Evolutionary conservation across 1,139 yeast species (phyloP).

Genomic region (Pichia sorboxylosa): DNA sequence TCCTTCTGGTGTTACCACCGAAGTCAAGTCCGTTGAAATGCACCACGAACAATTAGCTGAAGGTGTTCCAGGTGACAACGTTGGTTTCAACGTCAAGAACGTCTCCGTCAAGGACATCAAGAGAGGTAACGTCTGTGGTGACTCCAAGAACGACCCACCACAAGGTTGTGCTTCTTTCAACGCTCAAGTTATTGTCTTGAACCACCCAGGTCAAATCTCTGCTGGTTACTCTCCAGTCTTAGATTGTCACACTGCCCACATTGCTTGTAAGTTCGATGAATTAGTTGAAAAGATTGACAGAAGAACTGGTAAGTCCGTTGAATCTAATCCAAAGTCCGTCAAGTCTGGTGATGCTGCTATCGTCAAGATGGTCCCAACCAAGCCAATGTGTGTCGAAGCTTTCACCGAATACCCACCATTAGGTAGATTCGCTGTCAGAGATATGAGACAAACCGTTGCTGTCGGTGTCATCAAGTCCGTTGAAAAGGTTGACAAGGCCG

Average conservation of each 20-base stretch:
- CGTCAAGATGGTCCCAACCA: constrained; percentile 83
- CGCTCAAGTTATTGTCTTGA: constrained; percentile 82
- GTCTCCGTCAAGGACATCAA: constrained; percentile 89
- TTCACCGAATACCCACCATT: constrained; percentile 97
- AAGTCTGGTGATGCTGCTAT: constrained; percentile 92
- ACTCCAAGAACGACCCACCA: constrained; percentile 92
- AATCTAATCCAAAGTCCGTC: constrained; percentile 75
- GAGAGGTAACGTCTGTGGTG: constrained; percentile 95
- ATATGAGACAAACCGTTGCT: constrained; percentile 99
- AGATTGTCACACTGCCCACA: constrained; percentile 93
- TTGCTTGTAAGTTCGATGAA: constrained; percentile 84
- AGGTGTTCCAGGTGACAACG: constrained; percentile 92
- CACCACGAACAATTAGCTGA: constrained; percentile 80
- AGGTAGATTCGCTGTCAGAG: constrained; percentile 99
- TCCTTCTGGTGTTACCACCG: constrained; percentile 89
- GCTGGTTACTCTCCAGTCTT: constrained; percentile 90
- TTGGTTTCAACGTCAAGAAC: constrained; percentile 91
- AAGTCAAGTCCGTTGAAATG: constrained; percentile 90
- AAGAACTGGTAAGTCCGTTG: constrained; percentile 83
- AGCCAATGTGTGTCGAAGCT: constrained; percentile 97
- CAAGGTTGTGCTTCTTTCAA: constrained; percentile 71
- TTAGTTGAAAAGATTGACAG: constrained; percentile 85
- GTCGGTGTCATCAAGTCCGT: constrained; percentile 99
- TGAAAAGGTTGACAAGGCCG: constrained; percentile 80
- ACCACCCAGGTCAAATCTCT: constrained; percentile 91